These are phyloP conservation scores for Lophiotrema nucula DNA, from an alignment of 495 filamentous ascomycete species.

Conservation along the genomic window DNA sequence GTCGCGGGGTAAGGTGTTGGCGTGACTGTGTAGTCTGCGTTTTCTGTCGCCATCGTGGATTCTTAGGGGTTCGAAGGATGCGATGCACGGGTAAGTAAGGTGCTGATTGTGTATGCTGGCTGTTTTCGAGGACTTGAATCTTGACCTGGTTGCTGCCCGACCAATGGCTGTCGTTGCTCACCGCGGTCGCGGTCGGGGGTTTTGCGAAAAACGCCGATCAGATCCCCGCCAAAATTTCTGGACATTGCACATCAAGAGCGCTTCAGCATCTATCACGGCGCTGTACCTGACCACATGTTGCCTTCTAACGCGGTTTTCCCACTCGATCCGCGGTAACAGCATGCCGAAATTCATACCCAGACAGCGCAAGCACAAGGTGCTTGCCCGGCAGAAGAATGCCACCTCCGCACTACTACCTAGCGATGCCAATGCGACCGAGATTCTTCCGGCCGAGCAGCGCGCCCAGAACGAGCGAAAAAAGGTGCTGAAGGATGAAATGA, in stretches of 20 bases:
- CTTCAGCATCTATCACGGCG: neutral
- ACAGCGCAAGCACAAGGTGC: constrained; percentile 73
- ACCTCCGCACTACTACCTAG: constrained; percentile 21
- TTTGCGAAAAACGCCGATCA: too few relatives aligned
- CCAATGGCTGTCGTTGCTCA: too few relatives aligned
- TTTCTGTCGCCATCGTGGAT: constrained; percentile 8
- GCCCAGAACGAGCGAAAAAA: constrained; percentile 69
- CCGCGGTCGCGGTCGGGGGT: too few relatives aligned
- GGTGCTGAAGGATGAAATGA: constrained; percentile 64
- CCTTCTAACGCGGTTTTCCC: too few relatives aligned
- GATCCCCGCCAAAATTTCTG: constrained; percentile 33
- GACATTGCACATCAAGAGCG: too few relatives aligned
- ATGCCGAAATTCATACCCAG: constrained; percentile 79
- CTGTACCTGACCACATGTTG: too few relatives aligned
- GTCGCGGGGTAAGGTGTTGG: constrained; percentile 68
- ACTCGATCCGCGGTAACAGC: too few relatives aligned
- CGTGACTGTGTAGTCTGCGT: constrained; percentile 5
- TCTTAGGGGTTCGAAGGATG: too few relatives aligned
- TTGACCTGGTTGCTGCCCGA: too few relatives aligned
- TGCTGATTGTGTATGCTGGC: neutral
- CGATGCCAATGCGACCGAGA: constrained; percentile 72
- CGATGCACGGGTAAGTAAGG: neutral
- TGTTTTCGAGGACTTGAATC: too few relatives aligned
- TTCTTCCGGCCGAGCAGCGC: constrained; percentile 62
- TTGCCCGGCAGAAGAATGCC: constrained; percentile 50